Base-by-base conservation (phyloP, 768 basidiomycete species). In the Infundibulicybe gibba region DNA sequence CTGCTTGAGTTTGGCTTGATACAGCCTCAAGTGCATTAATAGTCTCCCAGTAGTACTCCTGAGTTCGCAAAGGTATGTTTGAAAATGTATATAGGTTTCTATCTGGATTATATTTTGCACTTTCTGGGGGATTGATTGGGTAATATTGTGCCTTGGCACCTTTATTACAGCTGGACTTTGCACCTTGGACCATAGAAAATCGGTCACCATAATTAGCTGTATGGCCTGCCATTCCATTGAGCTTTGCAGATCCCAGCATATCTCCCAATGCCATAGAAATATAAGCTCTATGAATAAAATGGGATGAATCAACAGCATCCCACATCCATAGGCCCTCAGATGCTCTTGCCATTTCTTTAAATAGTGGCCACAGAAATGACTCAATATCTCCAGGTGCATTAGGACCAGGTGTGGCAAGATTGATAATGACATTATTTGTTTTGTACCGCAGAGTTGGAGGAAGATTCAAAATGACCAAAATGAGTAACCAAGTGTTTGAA, bases 341-440 rank as follows among this genome's bases (percentile, higher is more conserved):
- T n/a, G 50, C 47, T 32, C 20, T 32, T 6, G 47, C 43, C 43
- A 56, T 45, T 19, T 54, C 53, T 34, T 49, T 15, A 31, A 54
- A 48, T 30, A 54, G 20, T 15, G 37, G 25, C 20, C 42, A 10
- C 15, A 34, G 15, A 34, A 57, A 64, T 8, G 60, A 57, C 32
- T 63, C 59, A 14, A 64, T 48, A 50, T 61, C 48, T 41, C 58
- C 58, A 39, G 63, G 61, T 30, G 59, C 40, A 14, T 61, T 54
- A 35, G 62, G 62, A 1, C 61, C 62, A 20, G 60, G 62, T 20
- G 54, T 61, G 10, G 60, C 52, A 52, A 61, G 57, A 11, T 46
- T 50, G 14, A 62, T 54, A 32, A 61, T 58, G 2, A 55, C 44
- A 41, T 59, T 58, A 3, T 34, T 25, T 10, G 56, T 37, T 19